Evolutionary conservation across 2,329 filamentous ascomycete species (phyloP).

Genomic region (Juglanconis juglandina): DNA sequence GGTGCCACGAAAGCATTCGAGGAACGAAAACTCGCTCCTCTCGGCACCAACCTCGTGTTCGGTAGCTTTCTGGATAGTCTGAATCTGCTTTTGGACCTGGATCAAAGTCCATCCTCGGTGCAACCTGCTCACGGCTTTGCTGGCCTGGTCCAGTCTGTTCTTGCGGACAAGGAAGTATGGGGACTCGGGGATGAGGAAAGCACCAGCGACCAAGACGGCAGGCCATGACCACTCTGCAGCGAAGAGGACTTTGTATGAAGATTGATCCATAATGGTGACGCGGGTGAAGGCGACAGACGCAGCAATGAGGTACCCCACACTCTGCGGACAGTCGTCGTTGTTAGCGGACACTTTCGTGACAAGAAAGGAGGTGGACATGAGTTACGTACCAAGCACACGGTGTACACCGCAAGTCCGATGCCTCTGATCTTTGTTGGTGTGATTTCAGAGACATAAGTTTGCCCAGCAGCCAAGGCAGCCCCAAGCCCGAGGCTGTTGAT

Average conservation of each 20-base stretch:
- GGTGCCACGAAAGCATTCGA: neutral
- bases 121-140: neutral
- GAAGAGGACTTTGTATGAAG: constrained; percentile 6
- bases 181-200: constrained; percentile 26
- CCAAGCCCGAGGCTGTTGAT: neutral
- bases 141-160: constrained; percentile 19
- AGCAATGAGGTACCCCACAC: constrained; percentile 8
- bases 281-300: constrained; percentile 5
- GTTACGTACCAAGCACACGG: neutral
- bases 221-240: constrained; percentile 8
- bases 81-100: neutral
- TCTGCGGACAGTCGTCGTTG: neutral
- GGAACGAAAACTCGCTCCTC: neutral
- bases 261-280: constrained; percentile 6
- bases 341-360: too few species aligned
- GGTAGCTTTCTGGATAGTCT: neutral
- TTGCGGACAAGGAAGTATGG: constrained; percentile 46
- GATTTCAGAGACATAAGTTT: constrained; percentile 11
- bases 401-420: neutral
- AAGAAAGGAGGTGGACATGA: too few species aligned
- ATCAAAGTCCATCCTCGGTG: neutral
- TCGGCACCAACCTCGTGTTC: neutral
- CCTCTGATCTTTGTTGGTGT: constrained; percentile 7
- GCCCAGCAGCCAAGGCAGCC: neutral
- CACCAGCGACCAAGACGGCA: neutral